phyloP scores from a whole-genome alignment of 176 grass and related monocot species.

The Triticum aestivum region DNA sequence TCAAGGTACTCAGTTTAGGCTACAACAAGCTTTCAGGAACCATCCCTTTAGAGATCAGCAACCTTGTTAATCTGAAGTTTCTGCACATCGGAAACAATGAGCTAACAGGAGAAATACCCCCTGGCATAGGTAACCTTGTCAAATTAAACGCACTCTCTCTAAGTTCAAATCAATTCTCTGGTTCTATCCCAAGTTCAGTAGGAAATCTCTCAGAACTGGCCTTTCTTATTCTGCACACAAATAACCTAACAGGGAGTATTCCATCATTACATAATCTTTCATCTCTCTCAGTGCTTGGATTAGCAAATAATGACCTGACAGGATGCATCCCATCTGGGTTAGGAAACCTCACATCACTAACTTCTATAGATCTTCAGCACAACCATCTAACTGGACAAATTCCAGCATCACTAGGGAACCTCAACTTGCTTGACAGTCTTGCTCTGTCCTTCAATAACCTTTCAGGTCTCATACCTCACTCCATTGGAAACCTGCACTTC shows the following conservation, averaged over 20 bases:
- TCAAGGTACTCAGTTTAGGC: not conserved
- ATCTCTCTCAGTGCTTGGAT: not conserved
- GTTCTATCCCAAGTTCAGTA: not conserved
- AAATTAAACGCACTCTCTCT: not conserved
- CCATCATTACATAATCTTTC: not conserved
- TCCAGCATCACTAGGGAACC: slow-evolving; percentile 11
- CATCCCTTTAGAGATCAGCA: not conserved
- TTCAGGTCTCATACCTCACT: not conserved
- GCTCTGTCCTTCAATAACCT: not conserved
- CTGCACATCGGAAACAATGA: rapidly evolving
- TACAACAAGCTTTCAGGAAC: not conserved
- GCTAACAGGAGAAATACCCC: not conserved
- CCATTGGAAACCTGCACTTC: not conserved
- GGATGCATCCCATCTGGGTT: slow-evolving; percentile 4
- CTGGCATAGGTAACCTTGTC: not conserved
- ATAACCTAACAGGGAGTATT: not conserved
- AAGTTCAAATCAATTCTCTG: not conserved
- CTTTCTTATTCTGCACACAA: rapidly evolving
- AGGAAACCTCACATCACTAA: slow-evolving; percentile 12
- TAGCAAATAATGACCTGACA: not conserved
- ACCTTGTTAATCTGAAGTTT: not conserved
- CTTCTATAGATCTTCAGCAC: not conserved
- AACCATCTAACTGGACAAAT: not conserved
- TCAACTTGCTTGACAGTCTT: not conserved
- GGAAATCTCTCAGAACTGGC: slow-evolving; percentile 8